Base-by-base conservation (phyloP, 495 filamentous ascomycete genomes). In the Xylaria sp. region DNA sequence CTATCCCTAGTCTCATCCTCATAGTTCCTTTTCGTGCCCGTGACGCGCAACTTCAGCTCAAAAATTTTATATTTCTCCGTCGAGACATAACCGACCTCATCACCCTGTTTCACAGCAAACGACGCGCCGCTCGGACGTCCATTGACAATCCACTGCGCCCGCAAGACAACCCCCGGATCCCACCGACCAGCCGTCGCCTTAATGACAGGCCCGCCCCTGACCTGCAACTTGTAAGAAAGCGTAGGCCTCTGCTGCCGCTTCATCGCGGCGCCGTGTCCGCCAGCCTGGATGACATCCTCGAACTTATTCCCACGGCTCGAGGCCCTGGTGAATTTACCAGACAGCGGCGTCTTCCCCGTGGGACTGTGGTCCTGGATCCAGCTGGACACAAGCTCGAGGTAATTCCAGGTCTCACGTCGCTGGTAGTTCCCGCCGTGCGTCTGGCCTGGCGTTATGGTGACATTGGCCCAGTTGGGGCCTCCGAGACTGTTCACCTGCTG, bases 401-500 rank as follows among this genome's bases (percentile, higher is more conserved):
- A 71, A 14, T 71, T 24, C 69, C 69, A 71, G 3, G 69, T 71
- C 61, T 48, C 50, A 14, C 61, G 69, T 1, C 46, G 69, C 31
- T 71, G 69, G 41, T 71, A 71, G 19, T 71, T 71, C 7, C 69
- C 69, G 14, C 69, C 69, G 26, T 71, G 69, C 0, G 48, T 57
- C 50, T 71, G 48, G 14, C 61, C 69, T 8, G 61, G 37, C 6
- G 50, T 26, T 19, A 71, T 66, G 8, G 69, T 71, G 29, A 71
- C 61, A 40, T 71, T 71, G 26, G 69, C 69, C 69, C 69, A 71
- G 12, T 33, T 24, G 41, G 69, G 61, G 3, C 69, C 69, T 8
- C 69, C 69, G 6, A 57, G 61, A 8, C 48, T 19, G 5, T 65
- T 71, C 19, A 71, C 69, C n/a, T 31, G 50, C 14, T 66, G 33